Evolutionary conservation across 2,329 filamentous ascomycete genomes (phyloP), one percentile per base, ranked within the genome.

Genomic region (Neoascochyta sp.): DNA sequence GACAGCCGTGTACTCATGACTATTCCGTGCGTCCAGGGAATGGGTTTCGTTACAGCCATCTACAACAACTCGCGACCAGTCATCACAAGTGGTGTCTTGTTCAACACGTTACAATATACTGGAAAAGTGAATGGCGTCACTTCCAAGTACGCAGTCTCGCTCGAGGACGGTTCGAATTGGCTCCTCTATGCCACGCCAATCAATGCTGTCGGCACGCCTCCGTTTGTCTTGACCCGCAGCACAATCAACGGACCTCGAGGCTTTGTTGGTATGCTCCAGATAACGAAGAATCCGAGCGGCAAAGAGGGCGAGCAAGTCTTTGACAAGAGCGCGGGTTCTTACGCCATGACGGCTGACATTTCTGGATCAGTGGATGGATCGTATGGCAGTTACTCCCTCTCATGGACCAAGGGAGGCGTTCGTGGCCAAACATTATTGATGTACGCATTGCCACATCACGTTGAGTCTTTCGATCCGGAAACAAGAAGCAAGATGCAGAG

Each of bases 401-500:
- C 67, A 0, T 96, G 84, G 69, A 63, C 67, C 12, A 92, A 86
- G 53, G 74, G 67, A 1, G 92, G 90, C 5, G 68, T 81, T 16
- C 23, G 36, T 9, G 36, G 27, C 18, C 41, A 76, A 19, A 74
- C 70, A 2, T 68, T 95, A 24, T 69, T 92, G 43, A 93, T 95
- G 83, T 96, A 84, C 57, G 88, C 88, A 11, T 68, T 98, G 29
- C 87, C 90, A 21, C 92, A 98, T 61, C 92, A 96, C 43, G 60
- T 86, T 1, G 70, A 80, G 22, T 86, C 86, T 0, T 92, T 96
- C 44, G 78, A 86, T 45, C 44, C 60, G 3, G 60, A 61, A 4
- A 80, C 77, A 3, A 65, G 70, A 18, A 69, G 69, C 9, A 52
- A 69, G 24, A 25, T 60, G 16, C 75, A 66, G 6, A 55, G 68